Evolutionary conservation across 495 filamentous ascomycete genomes (phyloP).

Genomic region (Monascus purpureus): DNA sequence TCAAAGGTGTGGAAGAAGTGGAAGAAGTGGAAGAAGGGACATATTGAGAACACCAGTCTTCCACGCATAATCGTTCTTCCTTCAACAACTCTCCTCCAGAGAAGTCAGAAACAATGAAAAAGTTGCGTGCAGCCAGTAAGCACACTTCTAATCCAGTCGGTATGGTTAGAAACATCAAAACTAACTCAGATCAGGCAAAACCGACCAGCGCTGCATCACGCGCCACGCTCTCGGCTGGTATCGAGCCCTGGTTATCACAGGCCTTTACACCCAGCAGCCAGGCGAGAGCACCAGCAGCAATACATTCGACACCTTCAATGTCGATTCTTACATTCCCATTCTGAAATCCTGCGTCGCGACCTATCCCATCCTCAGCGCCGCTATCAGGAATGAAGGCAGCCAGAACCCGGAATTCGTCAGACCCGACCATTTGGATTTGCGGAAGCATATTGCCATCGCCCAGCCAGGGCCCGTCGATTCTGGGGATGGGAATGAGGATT

Average conservation of each 20-base stretch:
- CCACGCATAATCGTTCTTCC: too few species aligned
- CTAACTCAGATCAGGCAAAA: slow-evolving; percentile 5
- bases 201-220: slow-evolving; percentile 7
- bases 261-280: slow-evolving; percentile 3
- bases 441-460: slow-evolving; percentile 4
- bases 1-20: too few species aligned
- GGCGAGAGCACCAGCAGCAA: background rate
- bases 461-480: background rate
- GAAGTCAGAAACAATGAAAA: background rate
- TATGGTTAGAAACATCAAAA: background rate
- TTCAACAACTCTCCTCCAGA: too few species aligned
- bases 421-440: slow-evolving; percentile 2
- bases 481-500: too few species aligned
- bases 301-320: slow-evolving; percentile 2
- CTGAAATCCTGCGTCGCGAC: slow-evolving; percentile 7
- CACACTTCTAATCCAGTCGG: background rate
- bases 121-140: background rate
- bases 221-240: slow-evolving; percentile 9
- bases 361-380: slow-evolving; percentile 6
- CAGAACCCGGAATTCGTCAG: slow-evolving; percentile 4
- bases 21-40: too few species aligned
- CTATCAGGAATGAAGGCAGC: slow-evolving; percentile 3
- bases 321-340: slow-evolving; percentile 4
- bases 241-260: slow-evolving; percentile 4
- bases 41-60: too few species aligned